Base-by-base conservation (phyloP, 2,329 filamentous ascomycete species). In the Rhynchosporium graminicola region DNA sequence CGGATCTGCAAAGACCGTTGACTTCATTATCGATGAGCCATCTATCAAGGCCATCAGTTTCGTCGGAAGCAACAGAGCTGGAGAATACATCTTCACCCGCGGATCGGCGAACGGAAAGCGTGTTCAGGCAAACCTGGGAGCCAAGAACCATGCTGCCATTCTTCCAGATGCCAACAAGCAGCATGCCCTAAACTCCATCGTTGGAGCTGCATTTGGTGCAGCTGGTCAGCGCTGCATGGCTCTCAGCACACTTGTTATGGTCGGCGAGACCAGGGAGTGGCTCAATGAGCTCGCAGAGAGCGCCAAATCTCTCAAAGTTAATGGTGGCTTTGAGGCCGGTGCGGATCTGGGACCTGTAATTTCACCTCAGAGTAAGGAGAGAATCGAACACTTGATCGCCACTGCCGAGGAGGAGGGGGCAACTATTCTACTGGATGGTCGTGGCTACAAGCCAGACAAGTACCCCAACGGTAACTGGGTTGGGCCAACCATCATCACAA, bases 101-200 rank as follows among this genome's bases (percentile, higher is more conserved):
- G 91, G 86, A 38, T 92, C 89, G 1, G 90, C 90, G 73, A 92
- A 94, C 72, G 91, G 91, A 73, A 95, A 95, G 83, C 88, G 91
- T 72, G 90, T 93, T 38, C 91, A 95, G 79, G 91, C 91, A 75
- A 95, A 95, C 78, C 79, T 95, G 65, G 91, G 91, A 46, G 91
- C 91, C 69, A 95, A 95, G 84, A 95, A 95, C 82, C 91, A 95
- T 76, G 90, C 90, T 33, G 89, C 89, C 59, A 87, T 95, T 36
- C 83, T 94, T 65, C 91, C 91, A 20, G 91, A 95, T 80, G 90
- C 87, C 80, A 93, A 95, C 81, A 94, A 92, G 84, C 93, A 95
- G 80, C 89, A 93, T 72, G 91, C 92, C 68, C 79, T 95, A 72
- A 95, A 94, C 78, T 88, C 89, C 48, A 90, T 95, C 67, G 85